Percentiles rank a stretch among this genome's conserved stretches.
Evolutionary conservation across 495 filamentous ascomycete species (phyloP).

Genomic region (Wilcoxina mikolae): DNA sequence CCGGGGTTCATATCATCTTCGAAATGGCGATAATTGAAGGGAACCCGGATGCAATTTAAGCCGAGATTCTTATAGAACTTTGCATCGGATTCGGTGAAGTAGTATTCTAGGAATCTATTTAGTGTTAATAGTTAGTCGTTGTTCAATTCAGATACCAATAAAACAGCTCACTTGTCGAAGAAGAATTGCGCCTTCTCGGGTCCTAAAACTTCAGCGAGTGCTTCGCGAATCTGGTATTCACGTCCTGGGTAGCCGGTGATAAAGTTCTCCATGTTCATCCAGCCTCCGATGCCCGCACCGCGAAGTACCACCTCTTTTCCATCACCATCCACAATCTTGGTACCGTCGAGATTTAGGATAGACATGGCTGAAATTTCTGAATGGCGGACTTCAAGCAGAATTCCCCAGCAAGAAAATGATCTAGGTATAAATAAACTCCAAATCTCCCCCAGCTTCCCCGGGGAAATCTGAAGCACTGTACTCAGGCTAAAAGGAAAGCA

Average conservation of each 20-base stretch:
- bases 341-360: constrained; percentile 21
- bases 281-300: constrained; percentile 23
- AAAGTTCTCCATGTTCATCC: constrained; percentile 39
- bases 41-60: constrained; percentile 48
- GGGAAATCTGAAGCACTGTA: too few relatives aligned
- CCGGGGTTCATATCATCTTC: constrained; percentile 49
- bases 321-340: constrained; percentile 34
- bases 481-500: too few relatives aligned
- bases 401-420: too few relatives aligned
- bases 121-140: constrained; percentile 20
- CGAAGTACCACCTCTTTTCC: constrained; percentile 36
- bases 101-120: constrained; percentile 44
- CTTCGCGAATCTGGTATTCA: constrained; percentile 39
- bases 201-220: constrained; percentile 30
- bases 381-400: not conserved
- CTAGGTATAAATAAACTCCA: too few relatives aligned
- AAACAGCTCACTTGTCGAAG: constrained; percentile 30
- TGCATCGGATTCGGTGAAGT: constrained; percentile 48
- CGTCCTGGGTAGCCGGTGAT: constrained; percentile 43
- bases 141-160: constrained; percentile 17
- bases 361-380: not conserved
- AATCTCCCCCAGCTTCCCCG: too few relatives aligned
- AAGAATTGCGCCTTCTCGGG: constrained; percentile 35
- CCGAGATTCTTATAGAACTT: constrained; percentile 44
- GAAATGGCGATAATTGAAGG: constrained; percentile 52